These are phyloP conservation scores for Fusarium scirpi DNA, from an alignment of 2,329 filamentous ascomycete genomes.

Conservation along the genomic window DNA sequence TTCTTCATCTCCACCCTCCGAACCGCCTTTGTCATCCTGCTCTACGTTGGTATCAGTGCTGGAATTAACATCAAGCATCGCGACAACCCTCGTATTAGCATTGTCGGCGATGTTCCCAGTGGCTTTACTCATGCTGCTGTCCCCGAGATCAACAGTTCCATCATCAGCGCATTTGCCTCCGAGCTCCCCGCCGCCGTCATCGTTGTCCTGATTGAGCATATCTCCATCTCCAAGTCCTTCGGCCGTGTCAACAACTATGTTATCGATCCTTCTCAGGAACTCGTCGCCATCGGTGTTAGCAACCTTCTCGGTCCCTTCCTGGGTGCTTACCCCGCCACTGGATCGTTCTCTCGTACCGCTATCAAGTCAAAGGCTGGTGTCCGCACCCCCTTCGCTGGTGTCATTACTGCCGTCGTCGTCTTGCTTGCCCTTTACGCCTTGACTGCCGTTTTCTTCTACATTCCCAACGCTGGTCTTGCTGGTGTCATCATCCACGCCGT, in stretches of 20 bases:
- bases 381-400: slow-evolving; percentile 85
- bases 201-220: slow-evolving; percentile 83
- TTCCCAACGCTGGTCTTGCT: slow-evolving; percentile 79
- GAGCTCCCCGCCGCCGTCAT: slow-evolving; percentile 81
- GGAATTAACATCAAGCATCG: slow-evolving; percentile 72
- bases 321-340: slow-evolving; percentile 86
- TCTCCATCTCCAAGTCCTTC: slow-evolving; percentile 86
- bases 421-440: slow-evolving; percentile 87
- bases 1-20: slow-evolving; percentile 84
- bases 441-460: slow-evolving; percentile 88
- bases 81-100: slow-evolving; percentile 68
- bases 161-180: slow-evolving; percentile 72
- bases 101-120: slow-evolving; percentile 77
- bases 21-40: slow-evolving; percentile 82
- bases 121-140: slow-evolving; percentile 79
- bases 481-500: slow-evolving; percentile 94
- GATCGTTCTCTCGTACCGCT: slow-evolving; percentile 89
- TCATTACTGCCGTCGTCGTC: slow-evolving; percentile 85
- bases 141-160: slow-evolving; percentile 68
- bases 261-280: slow-evolving; percentile 82
- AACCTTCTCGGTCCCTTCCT: slow-evolving; percentile 84
- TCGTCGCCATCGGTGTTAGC: slow-evolving; percentile 80
- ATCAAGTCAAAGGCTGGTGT: slow-evolving; percentile 97
- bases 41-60: slow-evolving; percentile 83
- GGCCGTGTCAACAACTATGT: slow-evolving; percentile 84